phyloP scores from a whole-genome alignment of 805 yeast genomes.

The Hermanozyma aechmeae region DNA sequence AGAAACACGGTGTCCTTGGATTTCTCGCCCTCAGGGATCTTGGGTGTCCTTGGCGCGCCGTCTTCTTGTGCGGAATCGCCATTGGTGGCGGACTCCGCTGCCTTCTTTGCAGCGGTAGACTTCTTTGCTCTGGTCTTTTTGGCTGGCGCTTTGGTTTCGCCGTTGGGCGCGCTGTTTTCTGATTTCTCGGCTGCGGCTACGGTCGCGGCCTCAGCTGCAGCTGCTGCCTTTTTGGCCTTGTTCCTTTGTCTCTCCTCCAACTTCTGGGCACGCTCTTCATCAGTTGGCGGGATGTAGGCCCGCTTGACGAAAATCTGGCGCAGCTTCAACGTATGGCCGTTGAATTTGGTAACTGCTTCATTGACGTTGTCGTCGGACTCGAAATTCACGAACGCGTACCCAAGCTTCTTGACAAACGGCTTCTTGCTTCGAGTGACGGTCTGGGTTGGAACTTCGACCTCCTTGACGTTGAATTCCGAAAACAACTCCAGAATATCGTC shows the following conservation, averaged over 20 bases:
- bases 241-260: slow-evolving; percentile 5
- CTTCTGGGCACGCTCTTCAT: slow-evolving; percentile 31
- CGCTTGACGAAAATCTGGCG: slow-evolving; percentile 42
- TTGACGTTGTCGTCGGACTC: slow-evolving; percentile 35
- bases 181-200: slow-evolving; percentile 2
- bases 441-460: slow-evolving; percentile 43
- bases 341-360: slow-evolving; percentile 31
- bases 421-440: slow-evolving; percentile 23
- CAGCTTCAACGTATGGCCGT: slow-evolving; percentile 34
- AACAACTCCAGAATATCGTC: slow-evolving; percentile 40
- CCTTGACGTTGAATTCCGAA: slow-evolving; percentile 32
- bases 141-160: slow-evolving; percentile 5
- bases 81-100: slow-evolving; percentile 15
- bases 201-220: slow-evolving; percentile 5
- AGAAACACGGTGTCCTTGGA: slow-evolving; percentile 54
- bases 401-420: slow-evolving; percentile 36
- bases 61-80: background rate
- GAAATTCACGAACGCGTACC: slow-evolving; percentile 54
- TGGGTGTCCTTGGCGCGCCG: slow-evolving; percentile 1
- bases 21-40: slow-evolving; percentile 39
- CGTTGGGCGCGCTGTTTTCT: slow-evolving; percentile 2
- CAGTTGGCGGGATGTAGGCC: slow-evolving; percentile 45
- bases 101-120: slow-evolving; percentile 9
- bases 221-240: slow-evolving; percentile 5
- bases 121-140: slow-evolving; percentile 10